Base-by-base conservation (phyloP, 2,329 filamentous ascomycete genomes). In the Arthrobotrys sinensis region DNA sequence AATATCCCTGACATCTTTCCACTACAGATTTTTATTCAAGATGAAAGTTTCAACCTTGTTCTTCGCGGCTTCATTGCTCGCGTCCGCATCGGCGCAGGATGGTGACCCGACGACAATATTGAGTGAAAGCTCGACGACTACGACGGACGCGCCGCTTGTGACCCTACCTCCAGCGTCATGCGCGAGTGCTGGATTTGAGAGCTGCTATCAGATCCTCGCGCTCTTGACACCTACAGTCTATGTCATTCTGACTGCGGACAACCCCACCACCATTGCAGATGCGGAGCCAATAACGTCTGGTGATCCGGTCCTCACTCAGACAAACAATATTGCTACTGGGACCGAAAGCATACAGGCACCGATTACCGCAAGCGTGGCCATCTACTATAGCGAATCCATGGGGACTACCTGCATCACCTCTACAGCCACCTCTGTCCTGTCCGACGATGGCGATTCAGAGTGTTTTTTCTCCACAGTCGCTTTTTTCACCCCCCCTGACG, bases 211-310 rank as follows among this genome's bases (percentile, higher is more conserved):
- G 4, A 34, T 72, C 53, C 24, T 72, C 16, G 10, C 24, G 3
- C 24, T 72, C 11, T 14, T 78, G 28, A 62, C 50, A 12, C 63
- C 75, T 3, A 72, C 67, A 4, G 75, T 78, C 24, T 78, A 78
- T 64, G 67, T 78, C 12, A 78, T 78, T 38, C 10, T 78, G 21
- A 78, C 75, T 21, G 60, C 66, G 12, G 45, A 53, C 11, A 67
- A 68, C 14, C 43, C 66, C 11, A 46, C 67, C 24, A 45, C 34
- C 43, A 14, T 60, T 12, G 19, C 50, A 4, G 67, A 46, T 10
- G 40, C 50, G 8, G 75, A 78, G 36, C 60, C 67, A 40, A 78
- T 78, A 16, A 67, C 75, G 19, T 71, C 75, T 32, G 75, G 75
- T 50, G 75, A 78, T 21, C 75, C 75, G 21, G 67, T 78, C 28